Evolutionary conservation across 169 alveolate species (phyloP).

Genomic region (Plasmodium gonderi): DNA sequence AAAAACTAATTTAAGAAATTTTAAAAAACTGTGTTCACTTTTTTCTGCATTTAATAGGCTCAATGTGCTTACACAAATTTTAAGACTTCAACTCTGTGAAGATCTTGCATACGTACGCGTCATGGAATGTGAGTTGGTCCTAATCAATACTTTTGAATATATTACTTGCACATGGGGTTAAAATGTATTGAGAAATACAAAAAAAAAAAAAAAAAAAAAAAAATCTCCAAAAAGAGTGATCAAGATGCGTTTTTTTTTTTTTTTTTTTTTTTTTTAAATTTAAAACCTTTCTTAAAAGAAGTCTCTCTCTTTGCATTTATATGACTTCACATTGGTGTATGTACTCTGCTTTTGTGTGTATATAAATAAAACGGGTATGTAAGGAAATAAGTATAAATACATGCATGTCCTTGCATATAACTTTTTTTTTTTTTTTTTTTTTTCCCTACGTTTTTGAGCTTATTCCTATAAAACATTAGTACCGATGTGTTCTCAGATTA

Average conservation of each 20-base stretch:
- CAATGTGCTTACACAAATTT: neutral
- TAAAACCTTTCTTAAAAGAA: neutral
- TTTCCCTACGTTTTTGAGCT: neutral
- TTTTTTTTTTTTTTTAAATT: neutral
- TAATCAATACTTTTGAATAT: no score
- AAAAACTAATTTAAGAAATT: neutral
- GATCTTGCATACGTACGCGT: neutral
- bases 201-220: neutral
- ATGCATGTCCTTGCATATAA: neutral
- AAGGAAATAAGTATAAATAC: neutral
- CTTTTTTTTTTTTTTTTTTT: constrained; percentile 2
- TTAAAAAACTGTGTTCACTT: neutral
- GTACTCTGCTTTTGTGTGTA: neutral
- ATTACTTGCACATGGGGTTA: neutral
- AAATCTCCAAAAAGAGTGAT: neutral
- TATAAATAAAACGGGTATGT: neutral
- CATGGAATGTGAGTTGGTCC: no score
- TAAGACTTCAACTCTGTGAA: neutral
- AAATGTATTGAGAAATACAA: neutral
- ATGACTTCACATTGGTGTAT: neutral
- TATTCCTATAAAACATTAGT: neutral
- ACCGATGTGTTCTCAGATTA: neutral
- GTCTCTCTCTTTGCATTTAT: neutral
- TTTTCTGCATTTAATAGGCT: neutral
- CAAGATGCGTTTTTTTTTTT: neutral